Evolutionary conservation across 495 filamentous ascomycete genomes (phyloP).

Genomic region (Letharia lupina): DNA sequence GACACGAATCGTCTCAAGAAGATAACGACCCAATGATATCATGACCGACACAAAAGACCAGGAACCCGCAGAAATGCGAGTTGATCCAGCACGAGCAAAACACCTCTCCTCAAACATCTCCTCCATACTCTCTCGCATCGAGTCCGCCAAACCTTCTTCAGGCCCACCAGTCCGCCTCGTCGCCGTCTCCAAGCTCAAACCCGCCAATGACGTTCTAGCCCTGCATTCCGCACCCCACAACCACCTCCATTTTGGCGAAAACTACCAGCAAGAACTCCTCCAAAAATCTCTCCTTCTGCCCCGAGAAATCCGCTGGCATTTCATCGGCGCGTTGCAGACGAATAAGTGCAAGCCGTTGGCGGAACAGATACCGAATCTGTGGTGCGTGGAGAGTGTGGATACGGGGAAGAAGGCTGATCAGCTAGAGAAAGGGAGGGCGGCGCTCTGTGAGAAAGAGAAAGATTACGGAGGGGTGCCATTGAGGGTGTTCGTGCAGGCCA

Average conservation of each 20-base stretch:
- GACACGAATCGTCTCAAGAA: too few relatives aligned
- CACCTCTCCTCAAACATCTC: constrained; percentile 17
- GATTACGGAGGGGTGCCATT: constrained; percentile 33
- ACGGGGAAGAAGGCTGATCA: constrained; percentile 73
- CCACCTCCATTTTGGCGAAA: constrained; percentile 89
- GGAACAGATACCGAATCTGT: constrained; percentile 77
- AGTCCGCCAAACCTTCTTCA: constrained; percentile 1
- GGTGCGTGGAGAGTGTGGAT: constrained; percentile 86
- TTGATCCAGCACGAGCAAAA: constrained; percentile 18
- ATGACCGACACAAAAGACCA: not conserved
- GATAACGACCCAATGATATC: not conserved
- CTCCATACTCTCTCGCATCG: constrained; percentile 18
- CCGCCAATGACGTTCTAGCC: constrained; percentile 76
- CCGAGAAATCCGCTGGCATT: constrained; percentile 81
- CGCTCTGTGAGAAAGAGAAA: constrained; percentile 30
- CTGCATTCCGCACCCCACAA: constrained; percentile 51
- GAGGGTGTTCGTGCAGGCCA: constrained; percentile 82
- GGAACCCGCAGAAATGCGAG: constrained; percentile 16
- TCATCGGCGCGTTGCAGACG: constrained; percentile 84
- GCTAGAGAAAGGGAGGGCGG: constrained; percentile 66
- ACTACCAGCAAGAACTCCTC: constrained; percentile 87
- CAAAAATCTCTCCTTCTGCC: constrained; percentile 80
- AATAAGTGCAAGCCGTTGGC: constrained; percentile 89
- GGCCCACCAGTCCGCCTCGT: constrained; percentile 55
- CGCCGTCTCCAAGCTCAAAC: constrained; percentile 91